Conservation (phyloP, 2,329 filamentous ascomycete genomes). For the Orbilia blumenaviensis region DNA sequence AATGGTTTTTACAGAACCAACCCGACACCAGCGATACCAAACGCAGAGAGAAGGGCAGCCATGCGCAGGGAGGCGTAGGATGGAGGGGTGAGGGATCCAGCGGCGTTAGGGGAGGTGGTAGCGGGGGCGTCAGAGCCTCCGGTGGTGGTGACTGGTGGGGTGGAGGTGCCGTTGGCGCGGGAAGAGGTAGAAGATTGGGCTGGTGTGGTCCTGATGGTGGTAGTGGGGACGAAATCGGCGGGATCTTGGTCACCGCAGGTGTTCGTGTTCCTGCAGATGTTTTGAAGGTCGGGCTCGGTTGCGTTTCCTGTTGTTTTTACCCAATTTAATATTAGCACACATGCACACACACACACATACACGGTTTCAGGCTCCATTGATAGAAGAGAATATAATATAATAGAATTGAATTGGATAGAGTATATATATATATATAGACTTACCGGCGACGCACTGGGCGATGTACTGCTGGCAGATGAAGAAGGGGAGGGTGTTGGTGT, state of each 20-base stretch:
- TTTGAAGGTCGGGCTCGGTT: slow-evolving; percentile 36
- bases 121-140: neutral
- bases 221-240: slow-evolving; percentile 31
- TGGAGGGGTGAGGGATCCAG: neutral
- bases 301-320: slow-evolving; percentile 38
- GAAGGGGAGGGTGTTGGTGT: slow-evolving; percentile 46
- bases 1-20: slow-evolving; percentile 36
- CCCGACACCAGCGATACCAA: slow-evolving; percentile 38
- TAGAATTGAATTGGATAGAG: neutral
- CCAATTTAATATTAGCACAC: neutral
- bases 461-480: slow-evolving; percentile 49
- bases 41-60: slow-evolving; percentile 19
- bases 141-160: slow-evolving; percentile 1
- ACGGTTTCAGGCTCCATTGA: no score
- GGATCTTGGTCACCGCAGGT: slow-evolving; percentile 47
- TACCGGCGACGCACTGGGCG: slow-evolving; percentile 46
- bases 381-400: no score
- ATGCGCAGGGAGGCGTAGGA: slow-evolving; percentile 19
- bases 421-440: neutral
- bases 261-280: slow-evolving; percentile 47
- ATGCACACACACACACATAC: no score
- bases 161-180: neutral
- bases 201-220: slow-evolving; percentile 21
- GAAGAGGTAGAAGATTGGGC: neutral
- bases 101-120: slow-evolving; percentile 31